Percentiles rank a stretch among this genome's conserved stretches.
Conservation (phyloP, 164 flowering plant species). For the Umbilicus rupestris region DNA sequence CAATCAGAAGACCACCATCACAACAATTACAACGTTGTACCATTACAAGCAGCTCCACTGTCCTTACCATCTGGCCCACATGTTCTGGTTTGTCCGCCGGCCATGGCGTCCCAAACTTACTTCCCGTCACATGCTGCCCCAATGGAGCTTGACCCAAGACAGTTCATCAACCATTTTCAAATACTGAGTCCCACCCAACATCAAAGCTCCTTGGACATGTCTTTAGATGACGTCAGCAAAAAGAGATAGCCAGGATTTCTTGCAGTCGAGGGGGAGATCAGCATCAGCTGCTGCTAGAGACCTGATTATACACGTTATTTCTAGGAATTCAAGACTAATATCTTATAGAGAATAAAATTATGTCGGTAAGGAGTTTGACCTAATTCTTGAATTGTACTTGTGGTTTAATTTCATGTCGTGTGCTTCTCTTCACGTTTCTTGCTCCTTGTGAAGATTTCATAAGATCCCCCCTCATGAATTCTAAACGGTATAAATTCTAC, state of each 20-base stretch:
- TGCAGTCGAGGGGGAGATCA: background rate
- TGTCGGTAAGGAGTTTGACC: background rate
- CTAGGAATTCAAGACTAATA: no score
- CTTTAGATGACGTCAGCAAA: slow-evolving; percentile 8
- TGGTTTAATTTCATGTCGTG: background rate
- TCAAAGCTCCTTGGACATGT: slow-evolving; percentile 20
- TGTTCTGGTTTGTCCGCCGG: slow-evolving; percentile 34
- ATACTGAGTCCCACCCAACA: slow-evolving; percentile 36
- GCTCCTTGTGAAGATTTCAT: background rate
- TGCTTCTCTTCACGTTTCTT: background rate
- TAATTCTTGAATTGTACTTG: background rate
- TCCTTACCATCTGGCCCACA: slow-evolving; percentile 30
- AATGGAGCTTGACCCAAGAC: slow-evolving; percentile 34
- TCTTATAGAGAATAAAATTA: background rate
- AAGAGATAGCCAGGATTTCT: slow-evolving; percentile 1
- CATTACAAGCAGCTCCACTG: background rate
- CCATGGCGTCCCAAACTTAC: slow-evolving; percentile 26
- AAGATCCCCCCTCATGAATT: background rate
- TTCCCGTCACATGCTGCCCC: slow-evolving; percentile 19
- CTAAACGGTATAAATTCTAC: background rate
- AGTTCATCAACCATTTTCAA: slow-evolving; percentile 33
- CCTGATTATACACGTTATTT: no score
- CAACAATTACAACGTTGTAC: slow-evolving; percentile 18
- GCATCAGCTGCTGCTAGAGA: background rate
- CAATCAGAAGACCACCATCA: slow-evolving; percentile 25